These are phyloP conservation scores for Medicago ruthenica DNA, from an alignment of 306 rosid genomes.

Conservation along the genomic window DNA sequence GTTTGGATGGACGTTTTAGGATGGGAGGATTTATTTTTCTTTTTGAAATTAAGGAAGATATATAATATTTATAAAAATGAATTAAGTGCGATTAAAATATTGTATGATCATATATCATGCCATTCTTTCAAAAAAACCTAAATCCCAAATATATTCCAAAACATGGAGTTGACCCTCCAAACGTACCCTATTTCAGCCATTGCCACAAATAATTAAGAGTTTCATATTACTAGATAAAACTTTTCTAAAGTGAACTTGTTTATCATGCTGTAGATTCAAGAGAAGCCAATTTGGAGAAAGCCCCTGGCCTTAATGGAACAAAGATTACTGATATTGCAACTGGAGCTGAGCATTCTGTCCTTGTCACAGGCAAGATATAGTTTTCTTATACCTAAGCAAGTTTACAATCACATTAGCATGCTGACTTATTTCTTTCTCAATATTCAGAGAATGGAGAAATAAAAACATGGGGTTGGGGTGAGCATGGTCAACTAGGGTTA, in stretches of 20 bases:
- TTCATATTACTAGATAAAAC: not conserved
- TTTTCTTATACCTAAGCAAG: not conserved
- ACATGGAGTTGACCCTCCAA: too few relatives aligned
- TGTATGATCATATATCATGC: too few relatives aligned
- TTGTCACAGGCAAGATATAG: constrained; percentile 66
- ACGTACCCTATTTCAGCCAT: too few relatives aligned
- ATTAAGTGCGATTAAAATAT: too few relatives aligned
- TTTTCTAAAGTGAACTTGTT: not conserved
- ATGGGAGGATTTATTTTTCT: too few relatives aligned
- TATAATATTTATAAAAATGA: too few relatives aligned
- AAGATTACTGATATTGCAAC: constrained; percentile 66
- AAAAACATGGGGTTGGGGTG: constrained; percentile 98
- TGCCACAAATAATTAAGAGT: not conserved
- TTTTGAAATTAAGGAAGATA: too few relatives aligned
- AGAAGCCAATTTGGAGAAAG: constrained; percentile 55
- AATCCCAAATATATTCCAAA: too few relatives aligned
- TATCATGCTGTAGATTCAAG: constrained; percentile 42
- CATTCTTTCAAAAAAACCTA: too few relatives aligned
- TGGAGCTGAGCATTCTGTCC: constrained; percentile 84
- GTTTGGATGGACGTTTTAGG: too few relatives aligned
- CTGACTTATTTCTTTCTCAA: constrained; percentile 24
- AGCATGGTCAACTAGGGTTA: constrained; percentile 96
- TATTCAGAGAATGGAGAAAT: constrained; percentile 61
- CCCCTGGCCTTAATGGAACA: constrained; percentile 56
- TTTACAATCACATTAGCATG: not conserved